Evolutionary conservation across 208 protist species (phyloP), one percentile per base, ranked within the genome.

Genomic region (Trypanosoma mega): DNA sequence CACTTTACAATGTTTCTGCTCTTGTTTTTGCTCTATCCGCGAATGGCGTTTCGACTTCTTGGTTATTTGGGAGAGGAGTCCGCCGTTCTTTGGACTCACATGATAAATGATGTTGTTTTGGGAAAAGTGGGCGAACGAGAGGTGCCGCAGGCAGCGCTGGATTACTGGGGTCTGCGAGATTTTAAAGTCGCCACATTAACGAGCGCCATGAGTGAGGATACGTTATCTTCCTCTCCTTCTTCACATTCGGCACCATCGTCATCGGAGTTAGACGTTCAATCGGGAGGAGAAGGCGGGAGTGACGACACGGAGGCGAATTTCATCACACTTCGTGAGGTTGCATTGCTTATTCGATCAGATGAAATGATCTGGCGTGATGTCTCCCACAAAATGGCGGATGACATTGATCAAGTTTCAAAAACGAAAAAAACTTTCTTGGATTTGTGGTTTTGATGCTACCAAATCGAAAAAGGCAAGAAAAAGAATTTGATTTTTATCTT

Each of bases 61-160:
- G 85, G 76, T 2, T 92, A 92, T 68, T 74, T 82, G 27, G 72
- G 64, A 20, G 85, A 92, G 59, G 85, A 92, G 70, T 92, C 81
- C 39, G 76, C 80, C 41, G 85, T 92, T 2, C 77, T 92, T 66
- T 87, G 79, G 81, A 92, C 85, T 47, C 85, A 92, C 63, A 88
- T 92, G 81, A 76, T 89, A 31, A 92, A 92, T 69, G 85, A 92
- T 63, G 59, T 87, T 24, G 85, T 87, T 49, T 56, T 92, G 6
- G 81, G 81, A 36, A 92, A 89, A 55, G 73, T 92, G 26, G 67
- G 54, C 21, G 78, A 82, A 24, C 65, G 58, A 12, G 52, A 33
- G 3, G 65, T 87, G 36, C 81, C 85, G 12, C 64, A 57, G 11
- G 51, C 77, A 16, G 85, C 85, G 14, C 31, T 87, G 30, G 60